Conservation (phyloP, 805 yeast genomes). For the Starmerella stellata region DNA sequence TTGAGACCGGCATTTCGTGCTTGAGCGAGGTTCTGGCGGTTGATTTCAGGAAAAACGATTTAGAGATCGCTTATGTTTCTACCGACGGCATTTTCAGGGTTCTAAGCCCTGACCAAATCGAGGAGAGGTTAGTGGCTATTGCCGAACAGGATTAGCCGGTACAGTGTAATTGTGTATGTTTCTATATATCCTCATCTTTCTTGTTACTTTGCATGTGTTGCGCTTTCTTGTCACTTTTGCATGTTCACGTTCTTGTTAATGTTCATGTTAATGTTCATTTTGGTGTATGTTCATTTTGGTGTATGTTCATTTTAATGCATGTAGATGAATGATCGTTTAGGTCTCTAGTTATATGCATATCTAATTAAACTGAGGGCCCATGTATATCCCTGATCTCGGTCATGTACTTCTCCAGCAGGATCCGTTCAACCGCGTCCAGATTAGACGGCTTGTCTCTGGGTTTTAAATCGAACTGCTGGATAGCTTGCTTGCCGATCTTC, state of each 20-base stretch:
- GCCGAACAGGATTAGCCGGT: constrained; percentile 94
- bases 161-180: neutral
- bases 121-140: constrained; percentile 79
- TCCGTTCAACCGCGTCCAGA: constrained; percentile 16
- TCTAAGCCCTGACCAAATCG: constrained; percentile 72
- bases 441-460: constrained; percentile 5
- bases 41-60: constrained; percentile 82
- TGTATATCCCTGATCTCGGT: constrained; percentile 10
- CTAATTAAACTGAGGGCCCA: too few species aligned
- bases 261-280: too few species aligned
- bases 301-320: too few species aligned
- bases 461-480: constrained; percentile 5
- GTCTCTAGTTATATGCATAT: too few species aligned
- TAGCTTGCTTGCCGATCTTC: constrained; percentile 13
- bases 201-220: too few species aligned
- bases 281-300: too few species aligned
- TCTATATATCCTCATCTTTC: too few species aligned
- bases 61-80: constrained; percentile 82
- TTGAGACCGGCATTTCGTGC: constrained; percentile 74
- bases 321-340: too few species aligned
- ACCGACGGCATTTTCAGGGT: constrained; percentile 44
- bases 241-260: too few species aligned
- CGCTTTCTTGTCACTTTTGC: too few species aligned
- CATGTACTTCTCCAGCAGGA: constrained; percentile 16
- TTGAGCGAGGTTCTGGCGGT: constrained; percentile 75